A percentile compares a stretch with the other conserved stretches of the same genome.
Evolutionary conservation across 73 alveolate species (phyloP).

Genomic region (Stentor roeselii): DNA sequence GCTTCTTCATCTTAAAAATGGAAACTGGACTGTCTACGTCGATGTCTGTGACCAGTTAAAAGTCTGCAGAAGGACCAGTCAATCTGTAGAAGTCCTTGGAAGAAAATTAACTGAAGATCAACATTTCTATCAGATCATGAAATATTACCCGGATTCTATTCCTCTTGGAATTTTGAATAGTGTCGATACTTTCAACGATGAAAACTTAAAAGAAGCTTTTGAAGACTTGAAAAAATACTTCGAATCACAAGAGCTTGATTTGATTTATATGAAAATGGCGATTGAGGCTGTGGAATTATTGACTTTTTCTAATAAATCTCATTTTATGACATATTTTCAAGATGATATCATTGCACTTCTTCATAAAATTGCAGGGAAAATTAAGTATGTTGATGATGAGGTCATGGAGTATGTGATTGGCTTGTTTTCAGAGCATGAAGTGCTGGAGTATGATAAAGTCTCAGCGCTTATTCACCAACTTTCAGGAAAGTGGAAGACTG

Average conservation of each 20-base stretch:
- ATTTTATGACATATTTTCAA: neutral
- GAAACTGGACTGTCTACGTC: neutral
- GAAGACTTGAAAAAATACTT: neutral
- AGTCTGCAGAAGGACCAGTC: neutral
- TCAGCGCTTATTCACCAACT: neutral
- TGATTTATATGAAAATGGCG: neutral
- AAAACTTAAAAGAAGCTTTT: neutral
- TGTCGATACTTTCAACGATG: neutral
- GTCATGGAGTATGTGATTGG: neutral
- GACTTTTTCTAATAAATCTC: neutral
- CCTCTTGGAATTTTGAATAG: neutral
- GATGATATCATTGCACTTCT: neutral
- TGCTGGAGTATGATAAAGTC: neutral
- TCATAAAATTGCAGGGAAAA: neutral
- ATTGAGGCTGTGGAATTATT: neutral
- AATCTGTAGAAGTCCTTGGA: neutral
- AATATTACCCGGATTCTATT: neutral
- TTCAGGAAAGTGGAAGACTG: neutral
- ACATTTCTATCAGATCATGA: too few relatives aligned
- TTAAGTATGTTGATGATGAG: neutral
- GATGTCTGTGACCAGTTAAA: neutral
- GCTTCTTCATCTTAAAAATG: neutral
- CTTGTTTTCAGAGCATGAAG: neutral
- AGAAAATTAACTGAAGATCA: neutral
- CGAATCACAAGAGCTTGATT: neutral